phyloP scores from a whole-genome alignment of 108 stramenopile species.

The Cyclotella atomus region DNA sequence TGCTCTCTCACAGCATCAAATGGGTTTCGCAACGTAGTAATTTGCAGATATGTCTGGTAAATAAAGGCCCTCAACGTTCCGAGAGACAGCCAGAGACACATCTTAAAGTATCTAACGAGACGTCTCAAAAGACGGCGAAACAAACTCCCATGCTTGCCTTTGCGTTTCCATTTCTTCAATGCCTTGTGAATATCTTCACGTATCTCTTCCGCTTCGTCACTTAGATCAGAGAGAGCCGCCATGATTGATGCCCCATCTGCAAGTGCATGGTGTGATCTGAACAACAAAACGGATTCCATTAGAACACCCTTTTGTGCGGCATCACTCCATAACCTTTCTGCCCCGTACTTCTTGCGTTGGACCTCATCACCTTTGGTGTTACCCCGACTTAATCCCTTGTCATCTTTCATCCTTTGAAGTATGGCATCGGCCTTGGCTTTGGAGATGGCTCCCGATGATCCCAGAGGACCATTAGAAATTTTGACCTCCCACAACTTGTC shows the following conservation, averaged over 20 bases:
- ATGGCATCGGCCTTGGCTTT: slow-evolving; percentile 36
- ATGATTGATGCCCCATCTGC: slow-evolving; percentile 83
- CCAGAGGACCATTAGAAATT: slow-evolving; percentile 57
- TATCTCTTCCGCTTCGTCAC: slow-evolving; percentile 83
- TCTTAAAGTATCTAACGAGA: slow-evolving; percentile 48
- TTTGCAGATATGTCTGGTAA: slow-evolving; percentile 63
- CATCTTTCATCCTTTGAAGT: not conserved
- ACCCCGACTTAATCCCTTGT: slow-evolving; percentile 19
- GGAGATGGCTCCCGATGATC: slow-evolving; percentile 63
- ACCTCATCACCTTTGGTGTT: not conserved
- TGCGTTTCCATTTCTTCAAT: slow-evolving; percentile 47
- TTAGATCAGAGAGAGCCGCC: slow-evolving; percentile 71
- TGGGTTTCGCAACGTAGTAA: slow-evolving; percentile 52
- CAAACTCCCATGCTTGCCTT: slow-evolving; percentile 25
- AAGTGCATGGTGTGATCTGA: slow-evolving; percentile 84
- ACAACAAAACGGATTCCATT: slow-evolving; percentile 75
- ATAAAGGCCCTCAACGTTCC: slow-evolving; percentile 55
- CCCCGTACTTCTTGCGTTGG: slow-evolving; percentile 5
- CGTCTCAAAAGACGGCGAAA: slow-evolving; percentile 25
- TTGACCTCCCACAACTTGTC: slow-evolving; percentile 61
- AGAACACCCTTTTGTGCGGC: slow-evolving; percentile 26
- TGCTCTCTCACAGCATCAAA: slow-evolving; percentile 53
- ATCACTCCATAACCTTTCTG: slow-evolving; percentile 18
- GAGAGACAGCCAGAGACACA: slow-evolving; percentile 59
- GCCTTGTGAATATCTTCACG: slow-evolving; percentile 46